Evolutionary conservation across 164 flowering plant species (phyloP).

Genomic region (grape (Vitis vinifera)): DNA sequence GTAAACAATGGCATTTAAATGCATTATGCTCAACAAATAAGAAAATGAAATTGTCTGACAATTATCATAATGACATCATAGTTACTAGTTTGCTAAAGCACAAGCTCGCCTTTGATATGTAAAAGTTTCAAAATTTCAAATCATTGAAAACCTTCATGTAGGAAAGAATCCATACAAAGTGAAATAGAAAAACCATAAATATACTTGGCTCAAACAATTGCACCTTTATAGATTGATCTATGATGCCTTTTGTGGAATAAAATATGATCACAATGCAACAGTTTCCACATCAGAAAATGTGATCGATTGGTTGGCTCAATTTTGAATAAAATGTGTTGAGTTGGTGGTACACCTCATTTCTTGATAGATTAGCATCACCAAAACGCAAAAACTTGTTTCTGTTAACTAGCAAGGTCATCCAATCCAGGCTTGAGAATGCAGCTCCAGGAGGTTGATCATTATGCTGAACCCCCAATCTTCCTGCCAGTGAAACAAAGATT

Average conservation of each 20-base stretch:
- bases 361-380: background rate
- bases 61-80: background rate
- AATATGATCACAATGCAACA: background rate
- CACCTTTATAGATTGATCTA: background rate
- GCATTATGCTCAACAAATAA: background rate
- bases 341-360: background rate
- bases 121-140: background rate
- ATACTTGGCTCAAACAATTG: background rate
- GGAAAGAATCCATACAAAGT: no score
- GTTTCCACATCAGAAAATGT: background rate
- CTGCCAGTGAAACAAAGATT: background rate
- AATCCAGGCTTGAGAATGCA: background rate
- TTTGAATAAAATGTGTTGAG: background rate
- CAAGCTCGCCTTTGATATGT: no score
- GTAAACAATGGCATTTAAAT: constrained; percentile 19
- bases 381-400: background rate
- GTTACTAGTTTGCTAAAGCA: no score
- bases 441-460: background rate
- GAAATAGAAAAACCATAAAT: no score
- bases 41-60: constrained; percentile 2
- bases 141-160: background rate
- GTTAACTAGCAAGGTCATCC: background rate
- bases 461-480: background rate
- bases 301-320: background rate
- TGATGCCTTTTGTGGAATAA: background rate